These are phyloP conservation scores for Tulasnella sp. DNA, from an alignment of 768 basidiomycete species.

Conservation along the genomic window DNA sequence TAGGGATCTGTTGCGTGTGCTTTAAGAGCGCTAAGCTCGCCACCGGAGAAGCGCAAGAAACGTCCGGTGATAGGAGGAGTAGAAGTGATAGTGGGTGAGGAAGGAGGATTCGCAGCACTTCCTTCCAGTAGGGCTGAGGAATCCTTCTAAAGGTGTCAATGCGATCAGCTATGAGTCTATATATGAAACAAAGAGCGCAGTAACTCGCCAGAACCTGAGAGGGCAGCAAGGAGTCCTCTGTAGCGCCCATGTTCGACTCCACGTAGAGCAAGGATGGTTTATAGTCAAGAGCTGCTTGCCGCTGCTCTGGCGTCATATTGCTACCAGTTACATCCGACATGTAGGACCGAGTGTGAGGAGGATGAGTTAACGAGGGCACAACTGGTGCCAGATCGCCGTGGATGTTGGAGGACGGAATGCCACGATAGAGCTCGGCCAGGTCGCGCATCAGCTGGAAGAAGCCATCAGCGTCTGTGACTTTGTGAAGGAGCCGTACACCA, in stretches of 20 bases:
- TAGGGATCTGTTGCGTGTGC: too few relatives aligned
- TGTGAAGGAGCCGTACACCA: slow-evolving; percentile 19
- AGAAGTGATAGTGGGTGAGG: too few relatives aligned
- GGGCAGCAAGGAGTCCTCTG: too few relatives aligned
- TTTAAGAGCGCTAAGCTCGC: too few relatives aligned
- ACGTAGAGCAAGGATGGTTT: not conserved
- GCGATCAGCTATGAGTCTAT: too few relatives aligned
- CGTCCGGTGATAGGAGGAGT: too few relatives aligned
- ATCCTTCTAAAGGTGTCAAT: too few relatives aligned
- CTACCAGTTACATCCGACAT: not conserved
- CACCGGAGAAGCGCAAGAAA: too few relatives aligned
- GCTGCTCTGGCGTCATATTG: slow-evolving; percentile 4
- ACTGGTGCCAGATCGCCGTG: not conserved
- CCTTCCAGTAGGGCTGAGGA: too few relatives aligned
- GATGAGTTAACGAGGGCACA: not conserved
- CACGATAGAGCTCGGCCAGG: slow-evolving; percentile 19
- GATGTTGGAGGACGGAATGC: not conserved
- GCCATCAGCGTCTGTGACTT: slow-evolving; percentile 20
- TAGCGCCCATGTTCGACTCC: not conserved
- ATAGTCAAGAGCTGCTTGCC: not conserved
- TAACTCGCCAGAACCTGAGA: too few relatives aligned
- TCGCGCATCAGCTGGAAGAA: slow-evolving; percentile 20
- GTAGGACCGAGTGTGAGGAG: slow-evolving; percentile 8
- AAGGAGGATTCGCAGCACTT: too few relatives aligned
- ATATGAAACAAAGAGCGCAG: too few relatives aligned